A percentile compares a stretch with the other conserved stretches of the same genome.
phyloP scores from a whole-genome alignment of 208 protist genomes.

The Leishmania braziliensis region DNA sequence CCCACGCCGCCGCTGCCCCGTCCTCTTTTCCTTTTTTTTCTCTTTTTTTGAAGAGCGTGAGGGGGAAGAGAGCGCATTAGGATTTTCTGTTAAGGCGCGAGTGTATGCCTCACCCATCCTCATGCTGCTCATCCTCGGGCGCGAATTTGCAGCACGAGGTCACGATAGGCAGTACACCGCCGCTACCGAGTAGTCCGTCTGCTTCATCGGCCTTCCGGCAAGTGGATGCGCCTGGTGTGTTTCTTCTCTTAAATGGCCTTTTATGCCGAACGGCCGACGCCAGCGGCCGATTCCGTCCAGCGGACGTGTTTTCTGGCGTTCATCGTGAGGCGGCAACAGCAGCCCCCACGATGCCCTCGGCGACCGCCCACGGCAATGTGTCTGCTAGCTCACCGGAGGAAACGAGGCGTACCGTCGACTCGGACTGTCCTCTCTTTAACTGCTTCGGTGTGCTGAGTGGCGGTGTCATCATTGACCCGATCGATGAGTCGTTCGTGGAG shows the following conservation, averaged over 20 bases:
- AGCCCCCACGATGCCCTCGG: constrained; percentile 2
- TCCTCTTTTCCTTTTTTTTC: neutral
- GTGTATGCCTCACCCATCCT: neutral
- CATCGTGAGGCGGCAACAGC: constrained; percentile 15
- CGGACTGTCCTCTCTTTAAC: constrained; percentile 63
- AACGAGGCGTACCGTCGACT: constrained; percentile 8
- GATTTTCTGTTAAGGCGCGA: neutral
- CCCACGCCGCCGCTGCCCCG: neutral
- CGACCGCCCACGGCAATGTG: neutral
- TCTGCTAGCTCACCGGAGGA: neutral
- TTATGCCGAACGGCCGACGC: constrained; percentile 62
- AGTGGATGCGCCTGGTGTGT: constrained; percentile 23
- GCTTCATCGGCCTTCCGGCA: neutral
- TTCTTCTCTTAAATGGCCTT: constrained; percentile 73
- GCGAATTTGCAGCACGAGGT: neutral
- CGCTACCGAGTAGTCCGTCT: neutral
- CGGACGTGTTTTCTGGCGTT: constrained; percentile 65
- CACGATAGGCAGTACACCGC: neutral
- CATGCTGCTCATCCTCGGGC: neutral
- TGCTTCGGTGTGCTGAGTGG: constrained; percentile 65
- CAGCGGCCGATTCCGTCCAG: constrained; percentile 55
- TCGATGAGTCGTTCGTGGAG: constrained; percentile 42
- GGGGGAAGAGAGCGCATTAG: neutral
- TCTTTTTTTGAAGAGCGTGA: neutral
- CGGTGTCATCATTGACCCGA: constrained; percentile 60